A percentile compares a stretch with the other conserved stretches of the same genome.
These are phyloP conservation scores for Collybia sordida DNA, from an alignment of 768 basidiomycete species.

Conservation along the genomic window DNA sequence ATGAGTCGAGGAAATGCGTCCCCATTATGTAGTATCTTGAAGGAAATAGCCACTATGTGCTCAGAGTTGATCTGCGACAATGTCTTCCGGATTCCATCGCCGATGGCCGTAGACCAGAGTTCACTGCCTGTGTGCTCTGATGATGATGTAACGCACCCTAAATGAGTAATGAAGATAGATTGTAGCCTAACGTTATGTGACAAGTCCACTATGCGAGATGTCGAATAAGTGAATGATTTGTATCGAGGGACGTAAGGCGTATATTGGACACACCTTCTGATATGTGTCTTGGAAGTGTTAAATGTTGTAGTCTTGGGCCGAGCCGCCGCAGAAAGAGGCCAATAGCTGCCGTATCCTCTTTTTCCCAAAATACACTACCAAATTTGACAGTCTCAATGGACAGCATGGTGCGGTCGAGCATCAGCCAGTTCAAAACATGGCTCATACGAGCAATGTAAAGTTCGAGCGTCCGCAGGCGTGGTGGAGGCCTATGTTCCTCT, in stretches of 20 bases:
- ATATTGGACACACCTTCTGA: slow-evolving; percentile 19
- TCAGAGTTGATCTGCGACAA: slow-evolving; percentile 12
- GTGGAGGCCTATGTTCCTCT: slow-evolving; percentile 6
- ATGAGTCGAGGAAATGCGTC: not conserved
- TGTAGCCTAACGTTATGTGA: slow-evolving; percentile 16
- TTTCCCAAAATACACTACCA: slow-evolving; percentile 20
- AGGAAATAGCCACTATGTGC: slow-evolving; percentile 4
- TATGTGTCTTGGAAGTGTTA: slow-evolving; percentile 21
- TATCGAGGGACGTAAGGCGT: not conserved
- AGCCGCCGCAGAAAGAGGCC: slow-evolving; percentile 21
- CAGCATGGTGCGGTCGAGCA: slow-evolving; percentile 10
- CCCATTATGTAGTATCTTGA: not conserved
- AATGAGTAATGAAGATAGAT: slow-evolving; percentile 21
- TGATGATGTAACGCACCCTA: not conserved
- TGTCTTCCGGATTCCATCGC: slow-evolving; percentile 10
- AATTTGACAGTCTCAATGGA: slow-evolving; percentile 12
- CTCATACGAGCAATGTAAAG: slow-evolving; percentile 19
- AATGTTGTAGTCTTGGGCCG: slow-evolving; percentile 21
- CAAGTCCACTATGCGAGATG: slow-evolving; percentile 13
- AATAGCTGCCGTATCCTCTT: slow-evolving; percentile 19
- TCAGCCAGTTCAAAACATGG: slow-evolving; percentile 19
- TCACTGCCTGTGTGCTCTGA: not conserved
- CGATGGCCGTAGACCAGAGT: not conserved
- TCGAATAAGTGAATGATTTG: slow-evolving; percentile 1
- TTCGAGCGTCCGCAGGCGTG: slow-evolving; percentile 16